Base-by-base conservation (phyloP, 2,329 filamentous ascomycete genomes). In the Colletotrichum eremochloae region DNA sequence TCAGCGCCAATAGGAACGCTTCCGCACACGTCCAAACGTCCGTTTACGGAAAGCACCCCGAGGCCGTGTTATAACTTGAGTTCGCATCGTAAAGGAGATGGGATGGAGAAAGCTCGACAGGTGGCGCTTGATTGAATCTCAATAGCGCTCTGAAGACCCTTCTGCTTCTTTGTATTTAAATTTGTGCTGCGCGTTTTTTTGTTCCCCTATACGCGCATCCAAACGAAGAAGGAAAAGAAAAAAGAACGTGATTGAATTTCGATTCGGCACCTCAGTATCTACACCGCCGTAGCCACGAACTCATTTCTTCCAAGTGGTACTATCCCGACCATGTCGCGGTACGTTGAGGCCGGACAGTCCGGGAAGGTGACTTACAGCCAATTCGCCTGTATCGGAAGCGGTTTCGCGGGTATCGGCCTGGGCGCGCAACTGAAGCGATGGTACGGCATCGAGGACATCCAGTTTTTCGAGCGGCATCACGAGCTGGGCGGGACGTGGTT, bases 401-500 rank as follows among this genome's bases (percentile, higher is more conserved):
- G 90, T 18, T 87, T 90, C 75, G 90, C 89, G 0, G 90, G 86
- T 29, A 89, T 92, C 67, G 88, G 87, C 2, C 86, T 91, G 77
- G 90, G 87, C 15, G 89, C 87, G 52, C 86, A 86, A 36, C 78
- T 92, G 63, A 88, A 89, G 75, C 82, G 87, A 29, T 85, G 86
- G 78, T 84, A 91, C 55, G 86, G 85, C 42, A 89, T 89, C 72
- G 85, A 87, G 74, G 88, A 91, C 72, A 86, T 92, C 75, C 82
- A 83, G 48, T 84, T 92, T 76, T 92, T 91, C 73, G 90, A 92
- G 38, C 83, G 87, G 14, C 83, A 89, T 72, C 80, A 83, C 7
- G 85, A 85, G 8, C 82, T 91, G 48, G 90, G 90, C 48, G 91
- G 90, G 11, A 92, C 90, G 2, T 92, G 90, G 90, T 86, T 85